phyloP scores from a whole-genome alignment of 257 asterid genomes.

The Solanum pimpinellifolium region DNA sequence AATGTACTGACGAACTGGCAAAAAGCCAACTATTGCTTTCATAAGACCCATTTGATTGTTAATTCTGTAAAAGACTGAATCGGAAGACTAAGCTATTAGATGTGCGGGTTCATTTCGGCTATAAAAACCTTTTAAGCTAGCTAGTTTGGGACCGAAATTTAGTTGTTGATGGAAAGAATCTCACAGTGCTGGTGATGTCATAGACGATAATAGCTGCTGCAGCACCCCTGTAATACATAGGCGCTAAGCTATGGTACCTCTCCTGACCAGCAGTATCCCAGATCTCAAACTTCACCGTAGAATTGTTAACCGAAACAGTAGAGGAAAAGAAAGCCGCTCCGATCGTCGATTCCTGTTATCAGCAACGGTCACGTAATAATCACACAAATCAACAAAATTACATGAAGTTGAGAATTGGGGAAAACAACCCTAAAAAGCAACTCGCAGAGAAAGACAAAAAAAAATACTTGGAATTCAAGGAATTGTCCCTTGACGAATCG shows the following conservation, averaged over 20 bases:
- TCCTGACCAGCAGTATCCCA: constrained; percentile 99
- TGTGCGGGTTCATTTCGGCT: neutral
- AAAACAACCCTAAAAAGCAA: neutral
- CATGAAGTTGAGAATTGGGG: neutral
- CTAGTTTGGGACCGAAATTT: neutral
- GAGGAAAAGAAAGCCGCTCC: constrained; percentile 96
- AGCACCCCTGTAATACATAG: constrained; percentile 97
- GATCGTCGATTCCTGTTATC: constrained; percentile 74
- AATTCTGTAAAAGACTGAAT: neutral
- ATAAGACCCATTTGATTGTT: neutral
- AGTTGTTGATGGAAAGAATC: neutral
- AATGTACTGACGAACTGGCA: neutral
- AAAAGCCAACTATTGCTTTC: neutral
- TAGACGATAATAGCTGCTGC: constrained; percentile 93
- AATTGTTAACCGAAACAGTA: constrained; percentile 60
- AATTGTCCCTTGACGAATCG: constrained; percentile 94
- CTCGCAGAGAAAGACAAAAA: neutral
- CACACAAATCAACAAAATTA: neutral
- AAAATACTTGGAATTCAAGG: constrained; percentile 68
- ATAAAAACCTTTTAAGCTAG: neutral
- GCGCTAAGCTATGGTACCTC: constrained; percentile 96
- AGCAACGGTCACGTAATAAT: neutral
- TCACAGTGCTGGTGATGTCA: constrained; percentile 77
- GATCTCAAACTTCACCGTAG: constrained; percentile 88
- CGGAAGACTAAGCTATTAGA: neutral